phyloP scores from a whole-genome alignment of 345 rosid genomes.

The Camelina neglecta region DNA sequence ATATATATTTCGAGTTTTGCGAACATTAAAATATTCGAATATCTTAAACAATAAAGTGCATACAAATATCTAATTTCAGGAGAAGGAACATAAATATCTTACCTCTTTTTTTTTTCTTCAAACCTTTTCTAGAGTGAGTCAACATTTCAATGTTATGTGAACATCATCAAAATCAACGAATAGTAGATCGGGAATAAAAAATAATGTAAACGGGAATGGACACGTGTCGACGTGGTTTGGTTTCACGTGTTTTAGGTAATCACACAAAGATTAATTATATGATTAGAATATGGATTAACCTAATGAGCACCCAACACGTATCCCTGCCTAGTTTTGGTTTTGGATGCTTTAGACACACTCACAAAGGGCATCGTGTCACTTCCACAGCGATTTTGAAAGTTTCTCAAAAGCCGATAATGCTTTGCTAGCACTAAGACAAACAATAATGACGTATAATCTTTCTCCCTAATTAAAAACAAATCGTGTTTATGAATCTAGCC shows the following conservation, averaged over 20 bases:
- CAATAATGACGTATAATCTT: slow-evolving; percentile 35
- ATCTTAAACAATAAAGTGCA: slow-evolving; percentile 41
- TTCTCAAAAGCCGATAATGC: slow-evolving; percentile 45
- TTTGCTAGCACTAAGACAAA: slow-evolving; percentile 39
- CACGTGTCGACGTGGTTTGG: slow-evolving; percentile 31
- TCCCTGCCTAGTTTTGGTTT: not conserved
- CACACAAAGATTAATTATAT: slow-evolving; percentile 18
- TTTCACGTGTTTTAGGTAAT: slow-evolving; percentile 42
- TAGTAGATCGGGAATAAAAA: slow-evolving; percentile 38
- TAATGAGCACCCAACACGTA: slow-evolving; percentile 35
- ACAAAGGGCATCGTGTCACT: slow-evolving; percentile 42
- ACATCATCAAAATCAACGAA: slow-evolving; percentile 44
- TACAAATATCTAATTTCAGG: slow-evolving; percentile 42
- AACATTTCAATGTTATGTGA: slow-evolving; percentile 30
- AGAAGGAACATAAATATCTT: slow-evolving; percentile 42
- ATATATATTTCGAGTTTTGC: slow-evolving; percentile 29
- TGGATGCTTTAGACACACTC: slow-evolving; percentile 47
- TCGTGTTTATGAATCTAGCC: slow-evolving; percentile 26
- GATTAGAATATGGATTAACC: slow-evolving; percentile 2
- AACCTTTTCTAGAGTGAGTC: slow-evolving; percentile 28
- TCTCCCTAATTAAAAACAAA: slow-evolving; percentile 32
- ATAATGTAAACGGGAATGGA: slow-evolving; percentile 5
- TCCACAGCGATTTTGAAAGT: slow-evolving; percentile 33
- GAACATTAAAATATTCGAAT: slow-evolving; percentile 24
- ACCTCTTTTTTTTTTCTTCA: slow-evolving; percentile 10